These are phyloP conservation scores for Umbelopsis sp. DNA, from an alignment of 192 early-diverging fungal species.

Conservation along the genomic window DNA sequence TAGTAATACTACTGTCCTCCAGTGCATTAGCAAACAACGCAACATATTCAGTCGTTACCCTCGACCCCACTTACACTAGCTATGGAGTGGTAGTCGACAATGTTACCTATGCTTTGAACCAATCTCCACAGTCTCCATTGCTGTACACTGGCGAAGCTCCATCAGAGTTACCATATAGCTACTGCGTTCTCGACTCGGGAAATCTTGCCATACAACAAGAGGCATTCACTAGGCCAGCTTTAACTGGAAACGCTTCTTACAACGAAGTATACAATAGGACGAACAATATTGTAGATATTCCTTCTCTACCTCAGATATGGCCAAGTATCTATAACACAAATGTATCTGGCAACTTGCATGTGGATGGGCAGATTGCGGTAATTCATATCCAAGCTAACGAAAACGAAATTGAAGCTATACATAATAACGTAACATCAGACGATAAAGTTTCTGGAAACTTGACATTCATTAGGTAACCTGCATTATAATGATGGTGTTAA, in stretches of 20 bases:
- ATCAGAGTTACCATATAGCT: neutral
- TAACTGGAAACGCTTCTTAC: neutral
- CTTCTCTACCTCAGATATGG: neutral
- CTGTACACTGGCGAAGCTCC: neutral
- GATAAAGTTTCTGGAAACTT: neutral
- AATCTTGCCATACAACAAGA: neutral
- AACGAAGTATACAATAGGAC: neutral
- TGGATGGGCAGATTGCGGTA: slow-evolving; percentile 18
- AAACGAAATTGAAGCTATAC: slow-evolving; percentile 18
- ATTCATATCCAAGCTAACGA: slow-evolving; percentile 20
- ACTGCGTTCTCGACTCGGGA: neutral
- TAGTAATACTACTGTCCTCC: neutral
- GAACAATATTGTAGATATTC: neutral
- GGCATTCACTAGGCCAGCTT: neutral
- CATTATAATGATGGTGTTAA: neutral
- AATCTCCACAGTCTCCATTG: neutral
- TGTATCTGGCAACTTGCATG: neutral
- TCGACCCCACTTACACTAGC: neutral
- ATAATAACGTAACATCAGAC: neutral
- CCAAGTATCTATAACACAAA: neutral
- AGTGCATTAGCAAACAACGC: neutral
- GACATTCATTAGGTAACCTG: neutral
- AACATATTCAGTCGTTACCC: neutral
- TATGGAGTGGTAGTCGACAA: neutral
- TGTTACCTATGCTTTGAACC: neutral